These are phyloP conservation scores for Lactarius indigo DNA, from an alignment of 768 basidiomycete genomes.

Conservation along the genomic window DNA sequence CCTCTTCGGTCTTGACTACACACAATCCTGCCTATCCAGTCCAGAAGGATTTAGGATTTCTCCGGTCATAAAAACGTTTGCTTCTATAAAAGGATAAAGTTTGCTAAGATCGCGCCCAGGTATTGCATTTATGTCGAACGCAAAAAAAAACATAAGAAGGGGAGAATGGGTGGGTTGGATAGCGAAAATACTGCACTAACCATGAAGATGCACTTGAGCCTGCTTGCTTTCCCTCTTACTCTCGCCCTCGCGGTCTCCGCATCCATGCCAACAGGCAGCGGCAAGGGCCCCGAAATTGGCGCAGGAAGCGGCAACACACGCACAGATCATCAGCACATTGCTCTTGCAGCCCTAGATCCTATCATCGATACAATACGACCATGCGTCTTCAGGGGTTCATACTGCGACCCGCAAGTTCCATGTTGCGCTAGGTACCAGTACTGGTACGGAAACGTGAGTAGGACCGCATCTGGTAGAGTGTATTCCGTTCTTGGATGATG, in stretches of 20 bases:
- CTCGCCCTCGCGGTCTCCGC: neutral
- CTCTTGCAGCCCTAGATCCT: neutral
- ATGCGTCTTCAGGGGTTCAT: slow-evolving; percentile 2
- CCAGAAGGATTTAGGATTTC: neutral
- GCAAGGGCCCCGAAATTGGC: neutral
- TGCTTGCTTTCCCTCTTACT: neutral
- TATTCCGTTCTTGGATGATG: neutral
- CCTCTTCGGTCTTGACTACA: neutral
- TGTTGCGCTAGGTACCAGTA: slow-evolving; percentile 2
- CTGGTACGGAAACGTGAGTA: slow-evolving; percentile 8
- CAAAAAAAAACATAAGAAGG: neutral
- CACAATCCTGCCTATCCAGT: neutral
- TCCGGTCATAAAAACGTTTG: neutral
- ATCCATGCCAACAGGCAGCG: neutral
- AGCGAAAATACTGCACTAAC: neutral
- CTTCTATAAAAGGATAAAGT: neutral
- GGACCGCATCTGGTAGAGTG: neutral
- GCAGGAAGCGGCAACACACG: neutral
- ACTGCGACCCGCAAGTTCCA: slow-evolving; percentile 7
- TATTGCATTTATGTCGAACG: neutral
- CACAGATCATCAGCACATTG: neutral
- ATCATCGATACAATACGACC: neutral
- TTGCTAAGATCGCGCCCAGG: neutral
- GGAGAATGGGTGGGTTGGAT: neutral
- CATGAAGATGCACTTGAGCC: neutral